Evolutionary conservation across 169 alveolate genomes (phyloP).

Genomic region (Plasmodium fragile): DNA sequence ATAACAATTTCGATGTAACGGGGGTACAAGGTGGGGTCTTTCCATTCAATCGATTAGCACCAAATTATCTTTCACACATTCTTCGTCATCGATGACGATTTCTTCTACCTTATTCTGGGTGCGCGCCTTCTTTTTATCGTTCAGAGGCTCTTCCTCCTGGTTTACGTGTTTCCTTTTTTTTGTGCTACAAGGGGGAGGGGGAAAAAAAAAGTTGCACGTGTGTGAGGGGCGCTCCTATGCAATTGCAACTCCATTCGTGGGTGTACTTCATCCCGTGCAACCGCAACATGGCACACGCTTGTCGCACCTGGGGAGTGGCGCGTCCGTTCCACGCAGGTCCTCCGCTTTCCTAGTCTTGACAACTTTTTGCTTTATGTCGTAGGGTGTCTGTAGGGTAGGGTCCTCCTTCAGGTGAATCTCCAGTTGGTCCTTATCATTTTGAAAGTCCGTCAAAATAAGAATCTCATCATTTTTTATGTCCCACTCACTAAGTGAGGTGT

Average conservation of each 20-base stretch:
- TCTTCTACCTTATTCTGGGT: slow-evolving; percentile 11
- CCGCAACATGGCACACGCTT: neutral
- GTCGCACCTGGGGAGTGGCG: neutral
- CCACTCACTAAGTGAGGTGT: slow-evolving; percentile 36
- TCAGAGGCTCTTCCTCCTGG: slow-evolving; percentile 1
- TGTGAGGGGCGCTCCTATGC: neutral
- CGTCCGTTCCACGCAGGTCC: neutral
- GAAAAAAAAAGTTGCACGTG: neutral
- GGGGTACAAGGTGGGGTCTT: neutral
- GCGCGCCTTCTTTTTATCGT: slow-evolving; percentile 1
- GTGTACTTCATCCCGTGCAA: neutral
- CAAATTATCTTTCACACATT: slow-evolving; percentile 7
- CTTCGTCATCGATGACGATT: slow-evolving; percentile 51
- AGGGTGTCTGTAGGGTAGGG: slow-evolving; percentile 12
- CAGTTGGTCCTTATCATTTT: slow-evolving; percentile 52
- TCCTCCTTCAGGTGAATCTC: slow-evolving; percentile 69
- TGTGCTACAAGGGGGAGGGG: neutral
- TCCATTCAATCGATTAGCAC: slow-evolving; percentile 52
- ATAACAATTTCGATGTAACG: neutral
- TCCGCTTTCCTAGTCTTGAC: slow-evolving; percentile 25
- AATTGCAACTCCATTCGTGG: neutral
- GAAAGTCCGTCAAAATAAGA: slow-evolving; percentile 56
- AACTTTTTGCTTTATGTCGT: slow-evolving; percentile 29
- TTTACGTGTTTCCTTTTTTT: slow-evolving; percentile 34
- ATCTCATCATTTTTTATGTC: slow-evolving; percentile 59